These are phyloP conservation scores for Globisporangium rhizosaccharum DNA, from an alignment of 352 stramenopile genomes.

Conservation along the genomic window DNA sequence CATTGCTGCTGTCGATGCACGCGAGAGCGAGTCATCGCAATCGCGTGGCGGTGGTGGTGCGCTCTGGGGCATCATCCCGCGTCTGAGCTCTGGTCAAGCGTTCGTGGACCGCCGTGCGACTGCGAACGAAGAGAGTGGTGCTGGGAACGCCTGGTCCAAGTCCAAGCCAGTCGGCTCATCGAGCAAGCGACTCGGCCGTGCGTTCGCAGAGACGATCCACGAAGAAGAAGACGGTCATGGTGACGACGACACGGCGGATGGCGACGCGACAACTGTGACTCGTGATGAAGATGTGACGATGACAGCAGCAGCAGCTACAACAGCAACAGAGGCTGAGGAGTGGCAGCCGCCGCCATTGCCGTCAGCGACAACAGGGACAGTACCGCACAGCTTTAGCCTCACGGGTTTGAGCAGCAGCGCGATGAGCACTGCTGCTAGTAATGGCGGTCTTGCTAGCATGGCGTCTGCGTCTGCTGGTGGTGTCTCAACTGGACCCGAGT, in stretches of 20 bases:
- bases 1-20: background rate
- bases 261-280: constrained; percentile 5
- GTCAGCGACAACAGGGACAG: no score
- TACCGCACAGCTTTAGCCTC: constrained; percentile 10
- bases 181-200: constrained; percentile 16
- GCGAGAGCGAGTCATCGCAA: constrained; percentile 9
- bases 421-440: background rate
- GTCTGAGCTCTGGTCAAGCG: constrained; percentile 78
- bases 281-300: constrained; percentile 13
- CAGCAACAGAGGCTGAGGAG: constrained; percentile 1
- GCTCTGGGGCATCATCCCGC: constrained; percentile 55
- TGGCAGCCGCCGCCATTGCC: constrained; percentile 1
- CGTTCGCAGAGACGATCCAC: constrained; percentile 45
- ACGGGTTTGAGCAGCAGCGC: background rate
- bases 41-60: constrained; percentile 15
- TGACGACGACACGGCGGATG: constrained; percentile 1
- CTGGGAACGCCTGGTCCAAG: constrained; percentile 15
- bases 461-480: no score
- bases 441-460: background rate
- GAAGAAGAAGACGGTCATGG: constrained; percentile 40
- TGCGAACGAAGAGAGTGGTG: constrained; percentile 29
- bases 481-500: background rate
- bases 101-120: constrained; percentile 73
- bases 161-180: constrained; percentile 13
- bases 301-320: background rate